These are phyloP conservation scores for Cordyceps javanica DNA, from an alignment of 2,329 filamentous ascomycete species.

Conservation along the genomic window DNA sequence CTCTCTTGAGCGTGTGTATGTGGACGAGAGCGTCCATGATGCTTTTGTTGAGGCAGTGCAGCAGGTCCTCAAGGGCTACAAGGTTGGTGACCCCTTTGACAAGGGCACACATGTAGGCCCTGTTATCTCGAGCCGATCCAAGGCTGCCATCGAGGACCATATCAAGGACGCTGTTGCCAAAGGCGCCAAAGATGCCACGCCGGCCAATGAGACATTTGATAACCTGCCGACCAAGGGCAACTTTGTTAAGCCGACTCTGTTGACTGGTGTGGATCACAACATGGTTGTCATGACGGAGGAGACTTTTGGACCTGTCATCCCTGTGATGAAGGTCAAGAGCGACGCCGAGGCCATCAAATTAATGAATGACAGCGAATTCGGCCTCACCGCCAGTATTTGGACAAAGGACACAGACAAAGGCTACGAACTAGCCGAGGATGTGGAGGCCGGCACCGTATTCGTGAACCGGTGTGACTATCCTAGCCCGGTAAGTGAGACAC, in stretches of 20 bases:
- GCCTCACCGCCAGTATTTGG: constrained; percentile 95
- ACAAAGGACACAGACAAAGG: constrained; percentile 77
- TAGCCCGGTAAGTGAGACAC: constrained; percentile 63
- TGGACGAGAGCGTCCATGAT: constrained; percentile 79
- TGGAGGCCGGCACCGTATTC: constrained; percentile 93
- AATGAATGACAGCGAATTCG: constrained; percentile 95
- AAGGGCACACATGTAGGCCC: constrained; percentile 77
- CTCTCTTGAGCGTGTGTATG: constrained; percentile 85
- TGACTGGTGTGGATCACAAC: constrained; percentile 70
- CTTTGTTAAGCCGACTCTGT: constrained; percentile 79
- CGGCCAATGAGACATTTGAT: constrained; percentile 70
- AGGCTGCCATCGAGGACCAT: constrained; percentile 69
- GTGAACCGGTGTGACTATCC: constrained; percentile 93
- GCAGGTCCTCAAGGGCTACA: constrained; percentile 74
- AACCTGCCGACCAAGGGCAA: constrained; percentile 73
- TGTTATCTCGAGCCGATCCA: constrained; percentile 76
- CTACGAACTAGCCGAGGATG: constrained; percentile 67
- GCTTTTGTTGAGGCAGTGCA: constrained; percentile 73
- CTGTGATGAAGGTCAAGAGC: constrained; percentile 75
- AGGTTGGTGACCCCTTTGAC: constrained; percentile 80
- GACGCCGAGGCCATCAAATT: constrained; percentile 75
- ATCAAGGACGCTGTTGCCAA: constrained; percentile 76
- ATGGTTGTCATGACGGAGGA: constrained; percentile 92
- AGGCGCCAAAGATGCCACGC: constrained; percentile 79
- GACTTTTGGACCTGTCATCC: constrained; percentile 90